Conservation (phyloP, 2,329 filamentous ascomycete genomes). For the Fusarium duplospermum region DNA sequence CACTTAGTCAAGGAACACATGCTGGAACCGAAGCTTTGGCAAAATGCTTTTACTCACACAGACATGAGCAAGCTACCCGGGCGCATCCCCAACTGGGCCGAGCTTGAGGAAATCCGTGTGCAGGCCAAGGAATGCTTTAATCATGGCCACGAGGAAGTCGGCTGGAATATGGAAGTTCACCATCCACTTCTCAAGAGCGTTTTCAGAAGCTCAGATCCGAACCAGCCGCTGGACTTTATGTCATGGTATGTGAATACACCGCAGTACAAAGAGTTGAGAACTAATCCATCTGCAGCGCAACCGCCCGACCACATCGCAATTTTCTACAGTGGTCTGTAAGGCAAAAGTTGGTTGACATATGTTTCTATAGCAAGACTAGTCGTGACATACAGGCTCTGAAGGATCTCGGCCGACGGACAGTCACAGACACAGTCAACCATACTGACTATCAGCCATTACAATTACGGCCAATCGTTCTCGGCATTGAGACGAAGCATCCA, state of each 20-base stretch:
- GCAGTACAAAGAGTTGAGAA: not conserved
- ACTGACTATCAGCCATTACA: not conserved
- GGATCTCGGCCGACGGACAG: not conserved
- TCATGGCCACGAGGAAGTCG: not conserved
- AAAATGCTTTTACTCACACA: not conserved
- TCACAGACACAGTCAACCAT: not conserved
- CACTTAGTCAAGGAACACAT: not conserved
- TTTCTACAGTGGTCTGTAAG: not conserved
- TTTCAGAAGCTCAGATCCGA: not conserved
- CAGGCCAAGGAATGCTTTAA: not conserved
- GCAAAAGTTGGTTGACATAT: not conserved
- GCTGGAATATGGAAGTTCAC: not conserved
- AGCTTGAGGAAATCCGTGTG: not conserved
- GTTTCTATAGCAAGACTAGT: not conserved
- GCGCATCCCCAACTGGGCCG: not conserved
- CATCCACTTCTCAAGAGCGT: not conserved
- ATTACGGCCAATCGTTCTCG: not conserved
- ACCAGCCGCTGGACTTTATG: not conserved
- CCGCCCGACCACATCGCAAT: not conserved
- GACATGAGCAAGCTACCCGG: not conserved
- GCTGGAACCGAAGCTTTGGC: not conserved
- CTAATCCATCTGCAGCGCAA: not conserved
- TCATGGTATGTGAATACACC: not conserved
- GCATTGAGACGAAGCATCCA: not conserved
- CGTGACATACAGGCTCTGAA: not conserved